Conservation (phyloP, 192 early-diverging fungal genomes). For the Dissophora ornata region DNA sequence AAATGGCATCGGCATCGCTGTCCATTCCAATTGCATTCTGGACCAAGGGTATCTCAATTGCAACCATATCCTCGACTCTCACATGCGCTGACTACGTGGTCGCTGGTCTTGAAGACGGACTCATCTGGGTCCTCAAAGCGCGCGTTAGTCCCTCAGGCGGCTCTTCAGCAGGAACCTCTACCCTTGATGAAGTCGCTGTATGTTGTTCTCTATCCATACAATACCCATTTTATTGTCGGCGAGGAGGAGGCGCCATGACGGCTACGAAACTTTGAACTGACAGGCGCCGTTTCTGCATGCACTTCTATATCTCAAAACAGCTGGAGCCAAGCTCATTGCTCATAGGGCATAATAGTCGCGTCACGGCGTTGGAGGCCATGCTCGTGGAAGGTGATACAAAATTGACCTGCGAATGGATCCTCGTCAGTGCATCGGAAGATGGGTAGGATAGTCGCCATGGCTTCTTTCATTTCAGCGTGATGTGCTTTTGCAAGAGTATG, state of each 20-base stretch:
- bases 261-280: too few species aligned
- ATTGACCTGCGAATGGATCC: slow-evolving; percentile 55
- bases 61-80: slow-evolving; percentile 53
- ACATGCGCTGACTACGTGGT: slow-evolving; percentile 58
- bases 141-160: neutral
- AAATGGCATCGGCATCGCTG: slow-evolving; percentile 63
- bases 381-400: slow-evolving; percentile 55
- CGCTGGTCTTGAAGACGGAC: slow-evolving; percentile 64
- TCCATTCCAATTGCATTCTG: slow-evolving; percentile 63
- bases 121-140: slow-evolving; percentile 63
- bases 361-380: slow-evolving; percentile 58
- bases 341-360: slow-evolving; percentile 60
- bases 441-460: slow-evolving; percentile 54
- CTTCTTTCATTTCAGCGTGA: neutral
- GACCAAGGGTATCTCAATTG: slow-evolving; percentile 49
- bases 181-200: too few species aligned
- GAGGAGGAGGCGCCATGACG: too few species aligned
- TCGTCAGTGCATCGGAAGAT: slow-evolving; percentile 67
- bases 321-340: slow-evolving; percentile 58
- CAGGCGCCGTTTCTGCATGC: too few species aligned
- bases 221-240: too few species aligned
- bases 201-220: too few species aligned
- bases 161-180: too few species aligned
- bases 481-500: neutral
- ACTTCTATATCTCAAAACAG: too few species aligned